Percentiles rank a stretch among this genome's conserved stretches.
These are phyloP conservation scores for Wallemia mellicola DNA, from an alignment of 1,284 basidiomycete species.

Conservation along the genomic window DNA sequence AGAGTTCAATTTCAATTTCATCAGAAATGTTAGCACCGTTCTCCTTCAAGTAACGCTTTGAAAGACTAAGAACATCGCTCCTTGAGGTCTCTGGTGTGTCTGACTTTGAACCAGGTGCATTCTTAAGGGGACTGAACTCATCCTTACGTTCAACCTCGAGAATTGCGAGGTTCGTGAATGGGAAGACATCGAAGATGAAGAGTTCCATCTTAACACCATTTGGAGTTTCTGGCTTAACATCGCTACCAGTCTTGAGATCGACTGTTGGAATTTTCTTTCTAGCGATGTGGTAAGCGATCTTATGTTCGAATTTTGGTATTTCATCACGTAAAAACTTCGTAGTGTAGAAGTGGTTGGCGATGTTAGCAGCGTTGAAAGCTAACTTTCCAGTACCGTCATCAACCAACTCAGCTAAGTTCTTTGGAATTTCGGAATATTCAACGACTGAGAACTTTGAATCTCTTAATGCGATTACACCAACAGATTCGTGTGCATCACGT, in stretches of 20 bases:
- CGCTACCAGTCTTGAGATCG: conserved; percentile 29
- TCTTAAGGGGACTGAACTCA: conserved; percentile 93
- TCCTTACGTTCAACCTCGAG: conserved; percentile 64
- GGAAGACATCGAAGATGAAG: conserved; percentile 98
- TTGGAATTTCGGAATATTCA: conserved; percentile 88
- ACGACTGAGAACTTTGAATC: conserved; percentile 66
- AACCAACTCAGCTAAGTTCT: conserved; percentile 48
- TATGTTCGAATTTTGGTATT: conserved; percentile 52
- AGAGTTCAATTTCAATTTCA: conserved; percentile 51
- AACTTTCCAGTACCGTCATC: conserved; percentile 40
- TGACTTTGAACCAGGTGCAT: conserved; percentile 75
- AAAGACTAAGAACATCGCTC: conserved; percentile 67
- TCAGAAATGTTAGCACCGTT: conserved; percentile 39
- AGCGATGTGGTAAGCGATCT: conserved; percentile 91
- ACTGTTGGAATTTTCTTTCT: conserved; percentile 85
- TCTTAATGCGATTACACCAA: conserved; percentile 70
- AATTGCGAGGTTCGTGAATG: conserved; percentile 60
- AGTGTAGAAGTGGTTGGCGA: conserved; percentile 96
- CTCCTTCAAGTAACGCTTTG: conserved; percentile 45
- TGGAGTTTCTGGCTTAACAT: conserved; percentile 51
- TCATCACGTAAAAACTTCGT: conserved; percentile 40
- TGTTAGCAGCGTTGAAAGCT: conserved; percentile 79
- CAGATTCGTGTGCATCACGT: conserved; percentile 52
- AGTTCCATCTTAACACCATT: conserved; percentile 99
- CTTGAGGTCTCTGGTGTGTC: conserved; percentile 77